A percentile compares a stretch with the other conserved stretches of the same genome.
Conservation (phyloP, 1,284 basidiomycete species). For the Fomitopsis schrenkii region DNA sequence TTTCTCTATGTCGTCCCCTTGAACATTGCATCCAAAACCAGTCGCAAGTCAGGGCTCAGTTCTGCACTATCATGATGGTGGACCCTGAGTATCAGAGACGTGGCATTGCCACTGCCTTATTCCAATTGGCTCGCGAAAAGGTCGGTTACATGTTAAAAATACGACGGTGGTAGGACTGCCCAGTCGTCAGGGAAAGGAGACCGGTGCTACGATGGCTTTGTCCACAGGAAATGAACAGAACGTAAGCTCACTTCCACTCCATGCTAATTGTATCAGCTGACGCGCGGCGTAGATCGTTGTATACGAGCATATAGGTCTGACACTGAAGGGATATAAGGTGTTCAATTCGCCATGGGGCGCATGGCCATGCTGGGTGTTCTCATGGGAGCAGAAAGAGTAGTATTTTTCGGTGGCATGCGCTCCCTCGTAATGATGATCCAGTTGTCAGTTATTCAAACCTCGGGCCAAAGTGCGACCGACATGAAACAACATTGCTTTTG, state of each 20-base stretch:
- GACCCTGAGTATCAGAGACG: slow-evolving; percentile 13
- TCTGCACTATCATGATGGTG: slow-evolving; percentile 4
- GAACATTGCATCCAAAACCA: neutral
- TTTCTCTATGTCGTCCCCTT: neutral
- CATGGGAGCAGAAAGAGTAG: neutral
- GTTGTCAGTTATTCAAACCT: no score
- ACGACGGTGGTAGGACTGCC: neutral
- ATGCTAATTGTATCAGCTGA: neutral
- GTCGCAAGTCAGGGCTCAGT: neutral
- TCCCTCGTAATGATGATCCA: no score
- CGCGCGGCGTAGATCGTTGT: slow-evolving; percentile 7
- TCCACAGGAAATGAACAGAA: slow-evolving; percentile 13
- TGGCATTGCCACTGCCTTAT: slow-evolving; percentile 14
- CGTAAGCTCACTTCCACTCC: slow-evolving; percentile 2
- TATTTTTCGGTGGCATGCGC: no score
- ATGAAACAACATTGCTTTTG: no score
- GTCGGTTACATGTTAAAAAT: neutral
- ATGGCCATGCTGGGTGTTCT: slow-evolving; percentile 13
- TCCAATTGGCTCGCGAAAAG: slow-evolving; percentile 13
- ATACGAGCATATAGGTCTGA: slow-evolving; percentile 12
- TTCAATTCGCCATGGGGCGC: slow-evolving; percentile 14
- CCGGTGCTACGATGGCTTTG: slow-evolving; percentile 8
- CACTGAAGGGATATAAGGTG: slow-evolving; percentile 4
- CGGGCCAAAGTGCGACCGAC: no score
- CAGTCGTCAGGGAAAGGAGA: slow-evolving; percentile 7